Evolutionary conservation across 2,329 filamentous ascomycete genomes (phyloP), one percentile per base, ranked within the genome.

Genomic region (Hansfordia pulvinata): DNA sequence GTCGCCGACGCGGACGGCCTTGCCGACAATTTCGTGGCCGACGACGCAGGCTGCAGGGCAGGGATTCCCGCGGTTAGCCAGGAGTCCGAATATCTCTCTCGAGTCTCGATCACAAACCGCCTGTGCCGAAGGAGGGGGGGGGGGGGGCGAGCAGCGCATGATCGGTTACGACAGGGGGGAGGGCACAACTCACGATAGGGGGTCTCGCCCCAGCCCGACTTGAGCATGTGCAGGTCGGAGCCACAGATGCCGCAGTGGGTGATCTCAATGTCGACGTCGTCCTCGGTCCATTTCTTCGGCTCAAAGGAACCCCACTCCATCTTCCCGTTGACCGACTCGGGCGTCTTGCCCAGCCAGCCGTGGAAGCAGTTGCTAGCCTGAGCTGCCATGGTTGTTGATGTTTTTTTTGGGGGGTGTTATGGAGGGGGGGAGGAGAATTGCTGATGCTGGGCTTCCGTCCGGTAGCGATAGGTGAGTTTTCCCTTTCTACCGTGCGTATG

Each of bases 211-310:
- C 64, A 69, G 24, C 63, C 70, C 2, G 64, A 67, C 19, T 62
- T 56, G 4, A 76, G 53, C 4, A 54, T 63, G 49, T 77, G 70
- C 19, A 76, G 26, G 35, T 77, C 72, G 1, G 62, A 65, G 29
- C 69, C 73, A 42, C 74, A 79, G 35, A 79, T 63, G 33, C 74
- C 73, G 40, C 71, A 77, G 52, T 77, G 71, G 3, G 68, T 65
- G 35, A 80, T 53, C 41, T 67, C 58, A 37, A 80, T 73, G 41
- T 79, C 74, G 28, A 80, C 50, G 34, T 78, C 71, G 15, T 60
- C 65, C 43, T 78, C 73, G 23, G 71, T 64, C 64, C 70, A 78
- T n/a, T 53, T 49, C 56, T 78, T 78, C 19, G 71, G 71, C 47
- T 71, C 57, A 29, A 64, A 76, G 30, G 64, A 50, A 20, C 52